Conservation (phyloP, 2,329 filamentous ascomycete genomes). For the Ophiostoma sp. region DNA sequence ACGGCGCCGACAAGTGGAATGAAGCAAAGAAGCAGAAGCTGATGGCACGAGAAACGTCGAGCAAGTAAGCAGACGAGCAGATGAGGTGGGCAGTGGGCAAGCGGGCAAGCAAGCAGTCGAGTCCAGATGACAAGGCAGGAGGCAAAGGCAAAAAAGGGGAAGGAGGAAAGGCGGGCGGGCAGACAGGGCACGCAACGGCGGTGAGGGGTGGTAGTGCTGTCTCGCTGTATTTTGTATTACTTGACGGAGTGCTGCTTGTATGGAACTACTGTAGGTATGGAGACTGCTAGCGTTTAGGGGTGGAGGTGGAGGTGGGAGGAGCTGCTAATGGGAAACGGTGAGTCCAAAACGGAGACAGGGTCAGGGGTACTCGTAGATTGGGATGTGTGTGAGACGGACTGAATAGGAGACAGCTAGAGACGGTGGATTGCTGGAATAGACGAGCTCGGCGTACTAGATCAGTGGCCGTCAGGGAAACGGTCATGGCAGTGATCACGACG, state of each 20-base stretch:
- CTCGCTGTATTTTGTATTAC: slow-evolving; percentile 7
- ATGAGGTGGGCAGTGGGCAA: not conserved
- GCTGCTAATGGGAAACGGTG: not conserved
- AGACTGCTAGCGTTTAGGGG: slow-evolving; percentile 5
- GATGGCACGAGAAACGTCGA: not conserved
- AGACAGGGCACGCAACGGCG: slow-evolving; percentile 16
- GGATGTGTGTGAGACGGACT: not conserved
- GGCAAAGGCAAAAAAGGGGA: slow-evolving; percentile 10
- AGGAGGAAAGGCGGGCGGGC: slow-evolving; percentile 12
- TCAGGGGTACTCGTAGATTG: not conserved
- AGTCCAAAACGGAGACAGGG: slow-evolving; percentile 4
- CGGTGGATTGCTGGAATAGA: not conserved
- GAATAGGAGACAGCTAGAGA: not conserved
- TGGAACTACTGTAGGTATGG: not conserved
- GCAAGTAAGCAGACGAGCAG: not conserved
- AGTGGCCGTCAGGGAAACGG: not conserved
- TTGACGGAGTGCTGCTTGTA: not conserved
- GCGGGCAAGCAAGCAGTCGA: not conserved
- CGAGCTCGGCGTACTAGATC: not conserved
- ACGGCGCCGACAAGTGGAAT: not conserved
- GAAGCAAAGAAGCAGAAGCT: not conserved
- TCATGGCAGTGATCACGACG: not conserved
- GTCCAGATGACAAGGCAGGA: not conserved
- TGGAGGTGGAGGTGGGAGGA: not conserved
- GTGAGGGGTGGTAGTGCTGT: slow-evolving; percentile 20